Base-by-base conservation (phyloP, 2,329 filamentous ascomycete species). In the Saccharata proteae region DNA sequence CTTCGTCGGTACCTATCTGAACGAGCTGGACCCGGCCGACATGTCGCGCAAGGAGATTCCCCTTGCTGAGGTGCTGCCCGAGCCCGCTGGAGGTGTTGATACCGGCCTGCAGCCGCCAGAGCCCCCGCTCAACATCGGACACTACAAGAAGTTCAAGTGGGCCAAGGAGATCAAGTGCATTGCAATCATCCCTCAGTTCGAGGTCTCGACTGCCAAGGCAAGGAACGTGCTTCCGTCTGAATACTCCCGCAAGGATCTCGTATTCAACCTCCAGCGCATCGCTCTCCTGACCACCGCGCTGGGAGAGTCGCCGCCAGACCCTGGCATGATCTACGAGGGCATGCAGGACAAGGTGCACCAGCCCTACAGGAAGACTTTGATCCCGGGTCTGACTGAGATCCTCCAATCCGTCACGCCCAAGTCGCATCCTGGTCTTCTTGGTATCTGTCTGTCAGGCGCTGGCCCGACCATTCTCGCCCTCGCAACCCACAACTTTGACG, bases 271-370 rank as follows among this genome's bases (percentile, higher is more conserved):
- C 46, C 90, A 96, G 61, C 74, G 90, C 42, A 83, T 93, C 54
- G 86, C 88, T 3, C 70, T 98, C 29, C 71, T 98, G 9, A 86
- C 88, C 18, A 83, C 85, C 8, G 86, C 86, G 1, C 69, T 98
- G 26, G 85, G 86, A 41, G 78, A 84, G 54, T 88, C 81, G 6
- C 88, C 90, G 7, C 88, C 86, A 2, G 80, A 94, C 51, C 79
- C 90, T 14, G 79, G 92, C 46, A 79, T 93, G 57, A 98, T 98
- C 54, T 92, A 92, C 62, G 76, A 92, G 28, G 88, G 86, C 27
- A 98, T 98, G 90, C 90, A 96, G 61, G 90, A 98, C 64, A 93
- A 86, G 60, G 75, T 98, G 38, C 90, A 98, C 62, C 90, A 98
- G 59, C 90, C 85, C 25, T 96, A 98, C 64, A 79, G 90, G 32